These are phyloP conservation scores for Podaxis sp. DNA, from an alignment of 768 basidiomycete genomes.

Conservation along the genomic window DNA sequence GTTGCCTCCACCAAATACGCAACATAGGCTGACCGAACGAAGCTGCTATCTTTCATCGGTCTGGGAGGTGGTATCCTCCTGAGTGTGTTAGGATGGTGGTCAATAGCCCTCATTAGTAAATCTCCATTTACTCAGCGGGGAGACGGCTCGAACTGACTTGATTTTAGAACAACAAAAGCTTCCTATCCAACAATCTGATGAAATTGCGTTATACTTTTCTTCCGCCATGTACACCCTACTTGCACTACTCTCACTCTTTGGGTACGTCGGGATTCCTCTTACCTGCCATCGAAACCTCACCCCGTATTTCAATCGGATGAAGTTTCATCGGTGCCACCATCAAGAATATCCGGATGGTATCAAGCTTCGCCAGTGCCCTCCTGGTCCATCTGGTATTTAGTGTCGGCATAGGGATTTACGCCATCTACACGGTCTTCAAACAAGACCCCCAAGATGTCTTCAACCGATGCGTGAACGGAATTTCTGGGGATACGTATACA, in stretches of 20 bases:
- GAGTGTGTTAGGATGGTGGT: conserved; percentile 41
- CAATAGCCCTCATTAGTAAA: conserved; percentile 37
- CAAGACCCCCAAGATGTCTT: conserved; percentile 32
- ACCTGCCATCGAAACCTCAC: not conserved
- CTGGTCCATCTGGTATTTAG: conserved; percentile 41
- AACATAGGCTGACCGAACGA: not conserved
- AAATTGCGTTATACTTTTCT: conserved; percentile 42
- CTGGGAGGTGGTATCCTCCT: conserved; percentile 40
- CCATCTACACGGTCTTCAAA: conserved; percentile 45
- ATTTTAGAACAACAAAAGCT: conserved; percentile 22
- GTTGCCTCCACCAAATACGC: not conserved
- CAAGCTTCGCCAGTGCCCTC: conserved; percentile 38
- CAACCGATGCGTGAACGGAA: conserved; percentile 32
- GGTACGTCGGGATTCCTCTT: conserved; percentile 24
- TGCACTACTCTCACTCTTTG: conserved; percentile 43
- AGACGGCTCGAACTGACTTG: not conserved
- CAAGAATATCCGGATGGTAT: conserved; percentile 37
- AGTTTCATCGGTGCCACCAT: conserved; percentile 43
- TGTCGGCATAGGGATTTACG: conserved; percentile 43
- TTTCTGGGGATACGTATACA: conserved; percentile 16
- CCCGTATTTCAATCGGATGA: not conserved
- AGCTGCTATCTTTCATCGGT: conserved; percentile 35
- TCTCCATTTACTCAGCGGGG: not conserved
- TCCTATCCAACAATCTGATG: conserved; percentile 30
- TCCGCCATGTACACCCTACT: conserved; percentile 44